Evolutionary conservation across 2,329 filamentous ascomycete genomes (phyloP).

Genomic region (Aureobasidium sp.): DNA sequence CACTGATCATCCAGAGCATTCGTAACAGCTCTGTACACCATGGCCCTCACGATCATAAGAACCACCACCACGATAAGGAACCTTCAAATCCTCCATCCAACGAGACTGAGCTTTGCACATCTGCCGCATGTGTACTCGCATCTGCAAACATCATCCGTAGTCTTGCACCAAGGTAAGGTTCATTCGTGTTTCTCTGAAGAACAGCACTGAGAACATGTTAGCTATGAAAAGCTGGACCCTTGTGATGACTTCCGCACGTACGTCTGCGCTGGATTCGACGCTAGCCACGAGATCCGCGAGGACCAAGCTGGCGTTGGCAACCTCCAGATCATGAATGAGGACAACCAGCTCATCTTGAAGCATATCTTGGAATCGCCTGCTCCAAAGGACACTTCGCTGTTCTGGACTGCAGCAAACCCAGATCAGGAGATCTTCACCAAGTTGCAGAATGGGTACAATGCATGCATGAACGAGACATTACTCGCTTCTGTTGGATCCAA

Average conservation of each 20-base stretch:
- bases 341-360: conserved; percentile 11
- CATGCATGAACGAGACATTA: conserved; percentile 55
- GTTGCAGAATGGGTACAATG: conserved; percentile 54
- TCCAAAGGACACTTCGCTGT: conserved; percentile 2
- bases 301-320: conserved; percentile 9
- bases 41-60: background rate
- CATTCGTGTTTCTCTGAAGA: background rate
- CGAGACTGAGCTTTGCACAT: conserved; percentile 6
- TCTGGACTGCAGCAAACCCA: conserved; percentile 9
- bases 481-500: conserved; percentile 47
- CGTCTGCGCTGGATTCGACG: conserved; percentile 8
- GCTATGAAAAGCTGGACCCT: conserved; percentile 8
- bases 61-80: background rate
- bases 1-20: background rate
- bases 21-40: background rate
- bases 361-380: conserved; percentile 8
- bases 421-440: conserved; percentile 58
- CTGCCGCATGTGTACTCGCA: conserved; percentile 7
- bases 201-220: background rate
- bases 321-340: conserved; percentile 10
- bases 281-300: conserved; percentile 10
- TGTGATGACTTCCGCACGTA: conserved; percentile 12
- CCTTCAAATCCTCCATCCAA: background rate
- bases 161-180: background rate
- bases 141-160: conserved; percentile 8